These are phyloP conservation scores for Saposhnikovia divaricata DNA, from an alignment of 129 eudicot species.

Conservation along the genomic window DNA sequence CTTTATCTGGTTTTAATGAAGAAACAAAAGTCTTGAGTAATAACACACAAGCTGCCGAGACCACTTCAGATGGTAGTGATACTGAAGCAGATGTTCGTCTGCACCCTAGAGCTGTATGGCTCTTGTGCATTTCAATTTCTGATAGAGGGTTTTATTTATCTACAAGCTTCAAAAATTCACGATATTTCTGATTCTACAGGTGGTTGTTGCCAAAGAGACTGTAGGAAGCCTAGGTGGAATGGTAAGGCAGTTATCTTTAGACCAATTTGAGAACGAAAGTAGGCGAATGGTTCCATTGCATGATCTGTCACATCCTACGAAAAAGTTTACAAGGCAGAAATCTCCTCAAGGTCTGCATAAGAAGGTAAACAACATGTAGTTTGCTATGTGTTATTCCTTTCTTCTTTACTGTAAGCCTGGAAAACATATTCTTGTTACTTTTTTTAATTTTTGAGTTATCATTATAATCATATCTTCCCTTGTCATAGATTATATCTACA, in stretches of 20 bases:
- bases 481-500: conserved; percentile 65
- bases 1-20: conserved; percentile 57
- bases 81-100: conserved; percentile 77
- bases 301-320: conserved; percentile 59
- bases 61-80: conserved; percentile 76
- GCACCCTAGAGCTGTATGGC: conserved; percentile 93
- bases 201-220: conserved; percentile 93
- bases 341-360: conserved; percentile 98
- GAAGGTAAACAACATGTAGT: conserved; percentile 41
- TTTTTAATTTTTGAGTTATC: neutral
- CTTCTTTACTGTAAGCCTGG: neutral
- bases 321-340: conserved; percentile 65
- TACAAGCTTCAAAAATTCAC: neutral
- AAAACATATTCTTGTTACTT: neutral
- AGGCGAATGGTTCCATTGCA: conserved; percentile 77
- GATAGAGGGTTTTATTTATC: conserved; percentile 4
- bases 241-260: conserved; percentile 87
- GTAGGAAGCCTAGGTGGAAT: conserved; percentile 92
- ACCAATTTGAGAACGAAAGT: conserved; percentile 95
- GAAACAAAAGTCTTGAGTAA: conserved; percentile 54
- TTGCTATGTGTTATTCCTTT: neutral
- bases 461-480: neutral
- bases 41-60: conserved; percentile 59
- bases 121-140: conserved; percentile 4
- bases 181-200: conserved; percentile 37